Evolutionary conservation across 208 protist species (phyloP), one percentile per base, ranked within the genome.

Genomic region (Lotmaria passim): DNA sequence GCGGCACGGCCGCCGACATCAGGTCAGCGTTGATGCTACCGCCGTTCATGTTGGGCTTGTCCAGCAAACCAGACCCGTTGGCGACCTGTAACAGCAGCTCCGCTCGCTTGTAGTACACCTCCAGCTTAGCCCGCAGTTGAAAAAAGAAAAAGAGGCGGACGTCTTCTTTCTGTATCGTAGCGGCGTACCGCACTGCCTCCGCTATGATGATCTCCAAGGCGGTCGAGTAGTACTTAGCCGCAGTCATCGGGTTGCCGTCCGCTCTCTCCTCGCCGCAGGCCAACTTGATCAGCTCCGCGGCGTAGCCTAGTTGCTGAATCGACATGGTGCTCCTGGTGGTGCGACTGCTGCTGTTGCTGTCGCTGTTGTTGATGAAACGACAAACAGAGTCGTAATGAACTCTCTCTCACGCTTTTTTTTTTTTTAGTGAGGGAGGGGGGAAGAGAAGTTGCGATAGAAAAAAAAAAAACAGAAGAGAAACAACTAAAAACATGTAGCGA

Each of bases 181-280:
- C 52, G 23, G 84, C 81, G 19, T 75, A 53, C 56, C 75, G 61
- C 28, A 69, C 71, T 34, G 70, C 85, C 51, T 80, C 71, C 5
- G 74, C 63, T 6, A 66, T 63, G 56, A 95, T 81, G 26, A 89
- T 82, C 57, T 95, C 87, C 78, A 95, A 91, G 23, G 90, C 90
- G 14, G 85, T 89, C 31, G 80, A 82, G 68, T 95, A 95, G 72
- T 83, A 55, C 19, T 78, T 75, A 7, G 79, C 85, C 30, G 87
- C 90, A 3, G 70, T 68, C 44, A 95, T 75, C 30, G 90, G 85
- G 72, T 93, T 90, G n/a, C 90, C 90, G 28, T 83, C 81, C 21
- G 73, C 81, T 1, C 72, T 91, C 70, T 95, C 90, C 58, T 95
- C 85, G 15, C 48, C 58, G 12, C 83, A 78, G 21, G 90, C 90